Evolutionary conservation across 176 grass and related monocot species (phyloP), one percentile per base, ranked within the genome.

Genomic region (Otatea glauca): DNA sequence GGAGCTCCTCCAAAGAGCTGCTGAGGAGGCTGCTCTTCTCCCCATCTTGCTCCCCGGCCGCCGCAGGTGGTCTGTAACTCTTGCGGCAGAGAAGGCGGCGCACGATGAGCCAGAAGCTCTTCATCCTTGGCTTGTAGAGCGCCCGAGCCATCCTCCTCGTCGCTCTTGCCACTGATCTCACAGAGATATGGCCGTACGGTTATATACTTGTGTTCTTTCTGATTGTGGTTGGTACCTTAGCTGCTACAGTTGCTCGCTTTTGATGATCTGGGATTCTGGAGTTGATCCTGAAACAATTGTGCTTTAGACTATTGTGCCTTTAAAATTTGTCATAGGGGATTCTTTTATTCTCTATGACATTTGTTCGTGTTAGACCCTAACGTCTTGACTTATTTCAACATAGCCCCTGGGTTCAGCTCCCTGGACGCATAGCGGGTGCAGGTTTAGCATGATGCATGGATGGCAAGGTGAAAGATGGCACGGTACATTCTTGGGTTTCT

Each of bases 1-100:
- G 71, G 21, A 94, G 76, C 59, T 88, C 72, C 83, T 90, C 81
- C 37, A 94, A 14, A 0, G 84, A 83, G 81, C 72, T 87, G 45
- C 56, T 50, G 17, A 94, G 66, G 13, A 92, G 83, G 14, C 86
- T 65, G 35, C 73, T 86, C 84, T 85, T 86, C 73, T 81, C 83
- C n/a, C 60, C 51, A 0, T 29, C 11, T 0, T 68, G 68, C 32
- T 6, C 67, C 12, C 2, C 66, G 0, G 25, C 50, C 0, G 44
- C 43, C 32, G 72, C 12, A 7, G 51, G 13, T 2, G 56, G 47
- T 43, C 41, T 44, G 60, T 7, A 63, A 9, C 5, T 14, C 35
- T 27, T 84, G 75, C 75, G 35, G 80, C 77, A 50, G 69, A 90
- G 88, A 14, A 87, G 81, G 51, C 85, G 85, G 62, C 89, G 80